Evolutionary conservation across 2,329 filamentous ascomycete genomes (phyloP), one percentile per base, ranked within the genome.

Genomic region (Xylariaceae sp.): DNA sequence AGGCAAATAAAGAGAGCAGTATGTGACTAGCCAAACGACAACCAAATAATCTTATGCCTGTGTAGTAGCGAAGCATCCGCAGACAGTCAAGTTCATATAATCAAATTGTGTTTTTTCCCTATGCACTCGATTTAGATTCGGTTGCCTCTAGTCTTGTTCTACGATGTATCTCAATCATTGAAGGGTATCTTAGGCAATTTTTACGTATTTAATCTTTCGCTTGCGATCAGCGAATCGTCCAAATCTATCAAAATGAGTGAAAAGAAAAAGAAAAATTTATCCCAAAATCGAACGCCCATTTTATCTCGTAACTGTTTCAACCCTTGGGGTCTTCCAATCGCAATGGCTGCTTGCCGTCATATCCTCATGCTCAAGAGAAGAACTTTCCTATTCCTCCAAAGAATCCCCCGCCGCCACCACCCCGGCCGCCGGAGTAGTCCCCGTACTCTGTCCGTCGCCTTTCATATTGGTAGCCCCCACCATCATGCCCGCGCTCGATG

Each of bases 381-480:
- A 75, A 72, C 63, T 73, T 76, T 43, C 73, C 72, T 39, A 78
- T 67, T 27, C 67, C 67, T 13, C 46, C 52, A 36, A 65, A 66
- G 47, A 78, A 66, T 57, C 75, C 71, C 20, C 70, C 65, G 32
- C 68, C 64, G 23, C 65, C 65, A 29, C 67, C 57, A 26, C 66
- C 59, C n/a, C n/a, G n/a, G 3, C 69, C 59, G 9, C 64, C 64
- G 21, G 67, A 59, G 24, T 65, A 62, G 29, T 73, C 70, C 50
- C 63, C 63, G 58, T 76, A 73, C 37, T 70, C 64, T 21, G 59
- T 67, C 50, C 64, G 65, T 42, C 70, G 67, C 67, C 43, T 60
- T 43, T 76, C 75, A 70, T 73, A 79, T 49, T 67, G 68, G 58
- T 72, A 53, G 5, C 62, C n/a, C n/a, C n/a, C 68, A 37, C 64